Evolutionary conservation across 495 filamentous ascomycete species (phyloP).

Genomic region (Hypomontagnella submonticulosa): DNA sequence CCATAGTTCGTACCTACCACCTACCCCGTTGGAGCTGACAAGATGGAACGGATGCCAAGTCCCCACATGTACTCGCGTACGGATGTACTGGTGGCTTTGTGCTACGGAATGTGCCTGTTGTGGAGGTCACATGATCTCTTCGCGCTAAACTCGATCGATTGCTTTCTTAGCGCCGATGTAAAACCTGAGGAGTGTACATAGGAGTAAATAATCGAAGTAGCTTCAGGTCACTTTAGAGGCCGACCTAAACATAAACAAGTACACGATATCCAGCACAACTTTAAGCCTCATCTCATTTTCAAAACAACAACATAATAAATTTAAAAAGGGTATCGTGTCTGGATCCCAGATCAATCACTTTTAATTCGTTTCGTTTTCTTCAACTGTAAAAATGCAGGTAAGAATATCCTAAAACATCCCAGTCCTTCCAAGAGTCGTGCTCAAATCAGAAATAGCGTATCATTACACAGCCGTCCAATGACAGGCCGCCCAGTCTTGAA

Average conservation of each 20-base stretch:
- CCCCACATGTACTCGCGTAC: too few species aligned
- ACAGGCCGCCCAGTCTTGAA: constrained; percentile 20
- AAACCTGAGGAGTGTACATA: too few species aligned
- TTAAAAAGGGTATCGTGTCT: constrained; percentile 10
- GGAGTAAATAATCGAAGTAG: too few species aligned
- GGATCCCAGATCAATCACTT: background rate
- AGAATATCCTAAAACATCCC: constrained; percentile 25
- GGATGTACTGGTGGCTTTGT: too few species aligned
- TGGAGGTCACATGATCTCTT: constrained; percentile 4
- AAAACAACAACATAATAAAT: background rate
- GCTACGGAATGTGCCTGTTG: too few species aligned
- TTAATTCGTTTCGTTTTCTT: constrained; percentile 3
- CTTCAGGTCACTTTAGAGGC: constrained; percentile 6
- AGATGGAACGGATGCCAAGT: too few species aligned
- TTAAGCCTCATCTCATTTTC: constrained; percentile 26
- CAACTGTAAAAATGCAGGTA: constrained; percentile 25
- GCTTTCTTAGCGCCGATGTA: background rate
- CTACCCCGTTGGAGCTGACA: too few species aligned
- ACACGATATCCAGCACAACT: background rate
- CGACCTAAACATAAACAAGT: constrained; percentile 14
- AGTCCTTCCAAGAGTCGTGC: background rate
- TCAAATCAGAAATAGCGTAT: constrained; percentile 28
- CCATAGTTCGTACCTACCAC: too few species aligned
- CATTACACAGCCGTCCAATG: constrained; percentile 24
- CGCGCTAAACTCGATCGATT: background rate